phyloP scores from a whole-genome alignment of 345 rosid genomes.

The Hibiscus tridactylites region DNA sequence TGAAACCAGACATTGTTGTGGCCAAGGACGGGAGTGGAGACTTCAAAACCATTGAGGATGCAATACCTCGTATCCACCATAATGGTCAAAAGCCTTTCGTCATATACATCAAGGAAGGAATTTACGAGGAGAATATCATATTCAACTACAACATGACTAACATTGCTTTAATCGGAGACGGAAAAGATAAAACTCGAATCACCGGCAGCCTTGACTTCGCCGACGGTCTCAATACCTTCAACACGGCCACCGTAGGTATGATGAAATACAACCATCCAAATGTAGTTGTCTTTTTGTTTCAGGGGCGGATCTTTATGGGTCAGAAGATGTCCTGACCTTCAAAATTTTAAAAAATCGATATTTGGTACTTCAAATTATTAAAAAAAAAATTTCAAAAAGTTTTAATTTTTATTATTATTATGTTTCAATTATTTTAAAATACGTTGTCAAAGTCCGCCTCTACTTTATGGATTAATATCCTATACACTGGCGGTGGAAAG shows the following conservation, averaged over 20 bases:
- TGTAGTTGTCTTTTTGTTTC: background rate
- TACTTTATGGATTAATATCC: too few species aligned
- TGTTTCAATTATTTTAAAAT: too few species aligned
- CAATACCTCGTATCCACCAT: constrained; percentile 29
- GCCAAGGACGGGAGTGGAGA: constrained; percentile 85
- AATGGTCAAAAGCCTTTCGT: constrained; percentile 31
- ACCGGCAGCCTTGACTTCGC: constrained; percentile 33
- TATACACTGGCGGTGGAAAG: too few species aligned
- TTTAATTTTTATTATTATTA: too few species aligned
- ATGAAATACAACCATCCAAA: background rate
- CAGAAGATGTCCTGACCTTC: too few species aligned
- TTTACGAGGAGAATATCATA: constrained; percentile 47
- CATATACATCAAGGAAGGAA: constrained; percentile 58
- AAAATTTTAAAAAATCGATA: too few species aligned
- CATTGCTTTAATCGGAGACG: constrained; percentile 62
- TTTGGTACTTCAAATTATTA: too few species aligned
- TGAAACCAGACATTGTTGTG: constrained; percentile 41
- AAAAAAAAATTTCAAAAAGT: too few species aligned
- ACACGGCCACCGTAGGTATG: constrained; percentile 70
- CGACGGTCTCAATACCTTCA: constrained; percentile 52
- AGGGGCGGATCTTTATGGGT: too few species aligned
- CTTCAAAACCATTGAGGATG: constrained; percentile 45
- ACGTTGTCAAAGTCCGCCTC: too few species aligned
- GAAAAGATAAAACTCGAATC: constrained; percentile 53
- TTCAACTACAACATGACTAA: constrained; percentile 27